Conservation (phyloP, 2,329 filamentous ascomycete species). For the Acrodontium crateriforme region DNA sequence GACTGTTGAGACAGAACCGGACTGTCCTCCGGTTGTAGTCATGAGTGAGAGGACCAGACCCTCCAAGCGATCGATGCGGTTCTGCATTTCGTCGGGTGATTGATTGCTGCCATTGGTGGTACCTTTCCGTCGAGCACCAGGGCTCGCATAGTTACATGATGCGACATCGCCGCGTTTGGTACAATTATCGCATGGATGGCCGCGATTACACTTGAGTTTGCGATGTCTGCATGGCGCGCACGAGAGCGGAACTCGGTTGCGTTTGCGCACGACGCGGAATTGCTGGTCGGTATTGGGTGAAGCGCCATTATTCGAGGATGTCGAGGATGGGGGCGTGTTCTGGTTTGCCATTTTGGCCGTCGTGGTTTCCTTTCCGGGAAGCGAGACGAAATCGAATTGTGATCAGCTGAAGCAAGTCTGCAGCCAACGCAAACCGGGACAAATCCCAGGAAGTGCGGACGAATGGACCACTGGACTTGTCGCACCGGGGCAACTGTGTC, state of each 20-base stretch:
- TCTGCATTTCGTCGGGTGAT: slow-evolving; percentile 91
- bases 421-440: too few species aligned
- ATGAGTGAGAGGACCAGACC: slow-evolving; percentile 83
- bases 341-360: slow-evolving; percentile 7
- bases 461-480: too few species aligned
- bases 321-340: slow-evolving; percentile 64
- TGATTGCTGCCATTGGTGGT: slow-evolving; percentile 25
- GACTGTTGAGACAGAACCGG: slow-evolving; percentile 42
- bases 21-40: slow-evolving; percentile 64
- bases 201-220: slow-evolving; percentile 95
- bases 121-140: slow-evolving; percentile 58
- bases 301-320: slow-evolving; percentile 59
- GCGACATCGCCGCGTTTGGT: slow-evolving; percentile 69
- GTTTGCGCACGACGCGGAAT: slow-evolving; percentile 77
- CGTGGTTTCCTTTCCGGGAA: too few species aligned
- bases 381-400: too few species aligned
- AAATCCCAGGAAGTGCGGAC: too few species aligned
- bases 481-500: too few species aligned
- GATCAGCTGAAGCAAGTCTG: too few species aligned
- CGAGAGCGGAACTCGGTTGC: slow-evolving; percentile 82
- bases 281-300: slow-evolving; percentile 70
- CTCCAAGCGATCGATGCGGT: slow-evolving; percentile 89
- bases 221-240: slow-evolving; percentile 82
- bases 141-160: slow-evolving; percentile 70
- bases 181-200: slow-evolving; percentile 86